Evolutionary conservation across 2,329 filamentous ascomycete genomes (phyloP).

Genomic region (Lasiodiplodia hormozganensis): DNA sequence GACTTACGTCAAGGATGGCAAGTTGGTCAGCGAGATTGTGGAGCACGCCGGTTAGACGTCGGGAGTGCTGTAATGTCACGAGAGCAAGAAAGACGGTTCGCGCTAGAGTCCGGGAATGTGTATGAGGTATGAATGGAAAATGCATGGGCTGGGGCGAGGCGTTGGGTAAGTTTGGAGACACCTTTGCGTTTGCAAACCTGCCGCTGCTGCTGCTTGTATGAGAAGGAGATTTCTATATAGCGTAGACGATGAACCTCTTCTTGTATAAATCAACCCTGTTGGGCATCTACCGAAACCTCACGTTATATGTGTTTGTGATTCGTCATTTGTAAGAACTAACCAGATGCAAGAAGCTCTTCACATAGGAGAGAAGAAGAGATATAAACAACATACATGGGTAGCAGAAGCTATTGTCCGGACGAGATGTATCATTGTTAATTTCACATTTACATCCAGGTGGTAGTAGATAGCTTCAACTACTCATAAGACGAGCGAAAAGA

Average conservation of each 20-base stretch:
- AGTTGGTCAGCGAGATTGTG: constrained; percentile 90
- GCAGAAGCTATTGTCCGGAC: too few relatives aligned
- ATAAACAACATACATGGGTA: too few relatives aligned
- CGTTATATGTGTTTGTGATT: background rate
- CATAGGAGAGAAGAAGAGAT: too few relatives aligned
- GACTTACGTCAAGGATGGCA: constrained; percentile 77
- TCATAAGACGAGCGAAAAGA: too few relatives aligned
- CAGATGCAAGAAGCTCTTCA: too few relatives aligned
- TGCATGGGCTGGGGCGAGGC: constrained; percentile 9
- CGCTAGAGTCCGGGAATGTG: background rate
- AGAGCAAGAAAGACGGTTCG: background rate
- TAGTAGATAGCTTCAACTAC: too few relatives aligned
- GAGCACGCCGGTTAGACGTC: constrained; percentile 77
- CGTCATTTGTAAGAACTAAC: background rate
- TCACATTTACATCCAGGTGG: too few relatives aligned
- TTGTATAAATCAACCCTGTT: constrained; percentile 22
- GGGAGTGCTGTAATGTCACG: background rate
- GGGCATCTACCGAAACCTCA: background rate
- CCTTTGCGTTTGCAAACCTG: background rate
- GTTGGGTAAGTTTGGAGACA: constrained; percentile 16
- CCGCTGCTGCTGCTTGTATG: background rate
- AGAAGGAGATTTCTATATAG: constrained; percentile 8
- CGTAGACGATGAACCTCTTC: constrained; percentile 9
- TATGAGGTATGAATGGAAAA: constrained; percentile 12
- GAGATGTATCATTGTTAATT: too few relatives aligned